These are phyloP conservation scores for Phaseolus lunatus DNA, from an alignment of 306 rosid species.

Conservation along the genomic window DNA sequence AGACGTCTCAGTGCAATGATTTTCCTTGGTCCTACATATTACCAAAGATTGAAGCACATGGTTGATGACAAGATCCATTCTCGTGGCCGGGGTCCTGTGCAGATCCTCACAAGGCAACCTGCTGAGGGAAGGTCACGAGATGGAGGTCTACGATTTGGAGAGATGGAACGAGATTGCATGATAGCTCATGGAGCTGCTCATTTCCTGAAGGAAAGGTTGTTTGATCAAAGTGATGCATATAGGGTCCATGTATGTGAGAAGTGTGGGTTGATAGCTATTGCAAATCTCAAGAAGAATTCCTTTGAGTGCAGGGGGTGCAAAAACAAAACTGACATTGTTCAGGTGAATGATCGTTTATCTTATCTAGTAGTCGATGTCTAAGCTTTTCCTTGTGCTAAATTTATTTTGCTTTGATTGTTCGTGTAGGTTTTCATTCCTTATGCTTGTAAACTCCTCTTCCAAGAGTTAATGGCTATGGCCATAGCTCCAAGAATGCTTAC, in stretches of 20 bases:
- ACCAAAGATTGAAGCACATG: slow-evolving; percentile 97
- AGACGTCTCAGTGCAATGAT: slow-evolving; percentile 88
- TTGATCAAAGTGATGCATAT: slow-evolving; percentile 97
- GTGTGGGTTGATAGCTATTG: slow-evolving; percentile 95
- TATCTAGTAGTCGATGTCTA: not conserved
- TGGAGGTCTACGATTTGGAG: slow-evolving; percentile 98
- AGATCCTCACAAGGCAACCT: slow-evolving; percentile 98
- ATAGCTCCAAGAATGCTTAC: slow-evolving; percentile 99
- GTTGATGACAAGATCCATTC: slow-evolving; percentile 98
- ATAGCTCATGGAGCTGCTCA: slow-evolving; percentile 99
- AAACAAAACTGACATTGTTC: slow-evolving; percentile 96
- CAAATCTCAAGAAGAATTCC: slow-evolving; percentile 93
- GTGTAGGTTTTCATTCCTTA: slow-evolving; percentile 92
- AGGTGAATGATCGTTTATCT: slow-evolving; percentile 58
- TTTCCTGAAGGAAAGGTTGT: slow-evolving; percentile 91
- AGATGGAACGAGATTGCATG: slow-evolving; percentile 99
- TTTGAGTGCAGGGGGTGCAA: slow-evolving; percentile 98
- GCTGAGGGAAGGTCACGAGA: slow-evolving; percentile 99
- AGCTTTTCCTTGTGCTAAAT: slow-evolving; percentile 30
- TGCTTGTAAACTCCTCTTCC: slow-evolving; percentile 98
- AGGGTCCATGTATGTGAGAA: slow-evolving; percentile 94
- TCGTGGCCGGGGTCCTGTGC: slow-evolving; percentile 98
- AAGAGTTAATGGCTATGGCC: slow-evolving; percentile 99
- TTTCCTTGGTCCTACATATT: slow-evolving; percentile 97
- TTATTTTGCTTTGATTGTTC: slow-evolving; percentile 27